phyloP scores from a whole-genome alignment of 2,329 filamentous ascomycete species.

The Alternaria triticina region DNA sequence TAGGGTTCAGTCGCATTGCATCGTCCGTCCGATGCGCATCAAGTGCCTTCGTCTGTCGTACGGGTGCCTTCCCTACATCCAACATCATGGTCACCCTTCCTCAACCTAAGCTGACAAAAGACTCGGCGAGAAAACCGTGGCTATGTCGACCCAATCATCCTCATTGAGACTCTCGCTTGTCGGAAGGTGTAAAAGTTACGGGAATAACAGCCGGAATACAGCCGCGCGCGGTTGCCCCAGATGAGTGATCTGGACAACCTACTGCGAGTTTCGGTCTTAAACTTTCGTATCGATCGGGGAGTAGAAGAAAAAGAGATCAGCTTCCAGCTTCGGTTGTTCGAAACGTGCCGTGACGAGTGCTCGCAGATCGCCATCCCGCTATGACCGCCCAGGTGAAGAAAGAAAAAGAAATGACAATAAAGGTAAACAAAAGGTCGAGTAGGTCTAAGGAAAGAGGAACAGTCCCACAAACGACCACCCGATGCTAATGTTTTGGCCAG shows the following conservation, averaged over 20 bases:
- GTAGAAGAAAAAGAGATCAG: not conserved
- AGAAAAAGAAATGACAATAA: conserved; percentile 9
- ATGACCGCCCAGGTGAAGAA: conserved; percentile 1
- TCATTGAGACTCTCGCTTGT: not conserved
- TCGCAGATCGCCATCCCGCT: not conserved
- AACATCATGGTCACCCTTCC: not conserved
- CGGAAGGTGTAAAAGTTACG: not conserved
- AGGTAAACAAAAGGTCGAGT: not conserved
- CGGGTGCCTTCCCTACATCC: not conserved
- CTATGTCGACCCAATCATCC: not conserved
- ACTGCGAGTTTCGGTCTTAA: not conserved
- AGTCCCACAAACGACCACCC: conserved; percentile 25
- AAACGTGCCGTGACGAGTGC: not conserved
- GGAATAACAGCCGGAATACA: not conserved
- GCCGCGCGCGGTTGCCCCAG: not conserved
- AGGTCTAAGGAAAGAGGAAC: conserved; percentile 1
- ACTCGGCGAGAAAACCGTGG: not conserved
- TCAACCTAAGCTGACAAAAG: not conserved
- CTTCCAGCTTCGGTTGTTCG: not conserved
- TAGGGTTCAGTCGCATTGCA: conserved; percentile 6
- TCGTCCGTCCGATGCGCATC: not conserved
- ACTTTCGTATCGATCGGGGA: not conserved
- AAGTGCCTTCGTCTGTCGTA: not conserved
- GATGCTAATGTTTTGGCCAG: conserved; percentile 34
- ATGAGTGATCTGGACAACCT: not conserved